Conservation (phyloP, 306 rosid genomes). For the Rosa rugosa region DNA sequence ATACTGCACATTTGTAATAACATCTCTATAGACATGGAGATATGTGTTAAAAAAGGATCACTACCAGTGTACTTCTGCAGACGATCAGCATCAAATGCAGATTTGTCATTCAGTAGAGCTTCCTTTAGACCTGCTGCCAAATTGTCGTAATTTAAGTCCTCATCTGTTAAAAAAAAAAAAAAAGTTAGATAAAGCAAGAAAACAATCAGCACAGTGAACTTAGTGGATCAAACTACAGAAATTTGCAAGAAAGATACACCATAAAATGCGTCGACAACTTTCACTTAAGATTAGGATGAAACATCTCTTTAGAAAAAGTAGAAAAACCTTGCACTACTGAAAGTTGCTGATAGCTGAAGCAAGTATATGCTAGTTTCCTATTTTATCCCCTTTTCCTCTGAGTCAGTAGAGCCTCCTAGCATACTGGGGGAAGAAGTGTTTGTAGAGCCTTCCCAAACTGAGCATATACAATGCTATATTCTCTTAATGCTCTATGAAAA, state of each 20-base stretch:
- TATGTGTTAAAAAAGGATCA: conserved; percentile 23
- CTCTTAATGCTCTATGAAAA: neutral
- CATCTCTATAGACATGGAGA: conserved; percentile 8
- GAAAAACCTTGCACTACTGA: neutral
- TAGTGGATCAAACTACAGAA: neutral
- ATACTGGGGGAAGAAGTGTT: neutral
- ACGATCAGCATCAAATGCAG: conserved; percentile 84
- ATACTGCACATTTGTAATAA: neutral
- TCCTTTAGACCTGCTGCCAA: conserved; percentile 82
- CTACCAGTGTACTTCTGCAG: conserved; percentile 85
- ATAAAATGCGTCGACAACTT: neutral
- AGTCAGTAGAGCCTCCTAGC: neutral
- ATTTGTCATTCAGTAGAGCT: conserved; percentile 70
- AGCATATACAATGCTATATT: neutral
- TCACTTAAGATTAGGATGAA: neutral
- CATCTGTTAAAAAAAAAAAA: conserved; percentile 38
- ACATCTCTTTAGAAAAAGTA: neutral
- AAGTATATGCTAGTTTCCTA: neutral
- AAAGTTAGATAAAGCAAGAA: neutral
- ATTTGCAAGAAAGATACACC: neutral
- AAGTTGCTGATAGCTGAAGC: neutral
- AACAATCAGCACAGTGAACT: neutral
- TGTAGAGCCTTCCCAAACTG: neutral
- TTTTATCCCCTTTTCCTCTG: neutral
- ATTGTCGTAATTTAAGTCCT: conserved; percentile 80